These are phyloP conservation scores for Jamesozyma jinghongensis DNA, from an alignment of 805 yeast species.

Conservation along the genomic window DNA sequence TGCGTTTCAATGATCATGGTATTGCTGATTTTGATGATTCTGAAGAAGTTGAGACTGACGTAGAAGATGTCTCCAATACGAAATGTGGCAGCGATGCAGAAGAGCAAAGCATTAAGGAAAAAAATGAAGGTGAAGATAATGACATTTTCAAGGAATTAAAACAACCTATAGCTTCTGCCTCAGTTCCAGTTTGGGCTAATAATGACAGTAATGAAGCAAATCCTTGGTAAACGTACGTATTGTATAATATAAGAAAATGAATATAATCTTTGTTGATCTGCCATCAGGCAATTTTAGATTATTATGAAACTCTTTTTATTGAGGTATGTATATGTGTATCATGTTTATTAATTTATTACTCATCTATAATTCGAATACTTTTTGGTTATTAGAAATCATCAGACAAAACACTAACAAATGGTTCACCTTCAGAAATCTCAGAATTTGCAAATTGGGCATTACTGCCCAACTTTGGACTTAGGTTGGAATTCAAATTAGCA, in stretches of 20 bases:
- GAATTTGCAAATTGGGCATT: conserved; percentile 3
- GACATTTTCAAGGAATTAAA: conserved; percentile 53
- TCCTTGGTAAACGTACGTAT: conserved; percentile 46
- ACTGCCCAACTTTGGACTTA: not conserved
- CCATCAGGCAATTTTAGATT: not conserved
- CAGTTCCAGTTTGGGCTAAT: conserved; percentile 38
- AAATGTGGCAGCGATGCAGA: conserved; percentile 7
- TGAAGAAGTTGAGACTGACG: conserved; percentile 9
- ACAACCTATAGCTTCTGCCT: conserved; percentile 44
- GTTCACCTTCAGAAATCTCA: not conserved
- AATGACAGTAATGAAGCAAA: conserved; percentile 41
- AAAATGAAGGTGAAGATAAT: not conserved
- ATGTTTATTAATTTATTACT: too few relatives aligned
- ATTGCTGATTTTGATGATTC: conserved; percentile 5
- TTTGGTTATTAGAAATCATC: too few relatives aligned
- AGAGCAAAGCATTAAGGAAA: not conserved
- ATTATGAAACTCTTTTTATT: not conserved
- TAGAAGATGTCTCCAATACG: conserved; percentile 7
- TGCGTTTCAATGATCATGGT: conserved; percentile 19
- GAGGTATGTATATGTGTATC: too few relatives aligned
- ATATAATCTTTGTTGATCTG: too few relatives aligned
- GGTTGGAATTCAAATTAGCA: conserved; percentile 1
- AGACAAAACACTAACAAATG: not conserved
- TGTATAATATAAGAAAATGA: too few relatives aligned
- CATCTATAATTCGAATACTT: too few relatives aligned